phyloP scores from a whole-genome alignment of 2,329 filamentous ascomycete species.

The Pestalotiopsis sp. region DNA sequence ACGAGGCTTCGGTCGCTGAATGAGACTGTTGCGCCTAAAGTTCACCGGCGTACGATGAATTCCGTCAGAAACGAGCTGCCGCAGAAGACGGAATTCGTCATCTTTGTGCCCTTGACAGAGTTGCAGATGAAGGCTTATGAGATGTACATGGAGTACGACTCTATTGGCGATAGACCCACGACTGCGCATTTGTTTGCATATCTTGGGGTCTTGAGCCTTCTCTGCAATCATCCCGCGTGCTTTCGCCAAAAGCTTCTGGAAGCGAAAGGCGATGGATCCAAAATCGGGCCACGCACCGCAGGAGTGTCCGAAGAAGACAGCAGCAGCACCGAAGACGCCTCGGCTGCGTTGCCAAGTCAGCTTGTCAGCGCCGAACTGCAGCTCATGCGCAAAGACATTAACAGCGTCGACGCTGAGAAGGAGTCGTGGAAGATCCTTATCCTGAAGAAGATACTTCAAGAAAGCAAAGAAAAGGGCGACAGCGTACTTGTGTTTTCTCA shows the following conservation, averaged over 20 bases:
- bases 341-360: slow-evolving; percentile 25
- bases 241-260: slow-evolving; percentile 39
- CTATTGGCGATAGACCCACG: slow-evolving; percentile 12
- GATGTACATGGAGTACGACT: slow-evolving; percentile 35
- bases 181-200: slow-evolving; percentile 33
- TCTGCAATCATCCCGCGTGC: slow-evolving; percentile 54
- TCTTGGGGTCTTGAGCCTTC: slow-evolving; percentile 40
- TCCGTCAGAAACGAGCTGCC: slow-evolving; percentile 68
- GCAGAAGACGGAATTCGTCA: slow-evolving; percentile 77
- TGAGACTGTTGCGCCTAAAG: slow-evolving; percentile 71
- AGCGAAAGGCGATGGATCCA: slow-evolving; percentile 14
- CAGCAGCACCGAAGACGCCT: slow-evolving; percentile 14
- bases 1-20: slow-evolving; percentile 72
- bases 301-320: neutral
- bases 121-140: slow-evolving; percentile 66
- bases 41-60: slow-evolving; percentile 70
- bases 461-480: slow-evolving; percentile 62
- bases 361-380: slow-evolving; percentile 31
- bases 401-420: slow-evolving; percentile 35
- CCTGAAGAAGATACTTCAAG: slow-evolving; percentile 68
- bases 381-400: slow-evolving; percentile 36
- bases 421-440: slow-evolving; percentile 70
- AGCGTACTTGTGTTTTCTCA: slow-evolving; percentile 82
- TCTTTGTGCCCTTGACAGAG: slow-evolving; percentile 69
- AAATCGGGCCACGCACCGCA: neutral